phyloP scores from a whole-genome alignment of 352 stramenopile species.

The Phytopythium chamaehyphon region DNA sequence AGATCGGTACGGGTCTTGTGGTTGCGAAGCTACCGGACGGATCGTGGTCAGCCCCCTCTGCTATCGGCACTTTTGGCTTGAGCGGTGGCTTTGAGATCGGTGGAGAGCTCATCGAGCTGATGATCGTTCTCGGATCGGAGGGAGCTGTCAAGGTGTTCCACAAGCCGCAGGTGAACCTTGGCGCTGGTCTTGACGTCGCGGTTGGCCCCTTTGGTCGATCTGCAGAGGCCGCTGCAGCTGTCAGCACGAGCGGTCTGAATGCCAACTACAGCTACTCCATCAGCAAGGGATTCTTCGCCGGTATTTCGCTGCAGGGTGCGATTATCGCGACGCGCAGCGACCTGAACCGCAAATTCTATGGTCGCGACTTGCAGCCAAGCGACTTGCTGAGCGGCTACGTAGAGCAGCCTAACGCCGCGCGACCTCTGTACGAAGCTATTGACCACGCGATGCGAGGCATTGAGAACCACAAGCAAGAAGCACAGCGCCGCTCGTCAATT shows the following conservation, averaged over 20 bases:
- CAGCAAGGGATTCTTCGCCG: constrained; percentile 90
- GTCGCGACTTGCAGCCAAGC: constrained; percentile 36
- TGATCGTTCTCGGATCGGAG: constrained; percentile 90
- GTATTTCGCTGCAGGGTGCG: constrained; percentile 85
- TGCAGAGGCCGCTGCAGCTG: constrained; percentile 58
- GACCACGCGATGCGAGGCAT: constrained; percentile 48
- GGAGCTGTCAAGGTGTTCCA: constrained; percentile 84
- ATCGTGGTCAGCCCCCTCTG: constrained; percentile 89
- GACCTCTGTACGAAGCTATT: constrained; percentile 58
- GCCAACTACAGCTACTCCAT: constrained; percentile 92
- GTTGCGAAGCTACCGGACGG: constrained; percentile 72
- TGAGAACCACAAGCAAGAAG: constrained; percentile 35
- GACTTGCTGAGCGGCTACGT: constrained; percentile 48
- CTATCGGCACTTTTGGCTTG: constrained; percentile 86
- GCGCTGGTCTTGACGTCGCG: constrained; percentile 79
- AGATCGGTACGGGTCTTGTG: constrained; percentile 71
- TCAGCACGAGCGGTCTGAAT: constrained; percentile 55
- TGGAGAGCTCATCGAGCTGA: constrained; percentile 86
- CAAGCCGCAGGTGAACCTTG: constrained; percentile 80
- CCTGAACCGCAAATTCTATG: constrained; percentile 92
- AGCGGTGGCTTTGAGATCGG: constrained; percentile 82
- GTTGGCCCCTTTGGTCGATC: constrained; percentile 82
- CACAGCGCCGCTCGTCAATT: constrained; percentile 32
- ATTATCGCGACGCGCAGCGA: constrained; percentile 73
- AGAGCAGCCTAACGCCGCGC: constrained; percentile 36